phyloP scores from a whole-genome alignment of 2,329 filamentous ascomycete species.

The Alternaria tenuissima region DNA sequence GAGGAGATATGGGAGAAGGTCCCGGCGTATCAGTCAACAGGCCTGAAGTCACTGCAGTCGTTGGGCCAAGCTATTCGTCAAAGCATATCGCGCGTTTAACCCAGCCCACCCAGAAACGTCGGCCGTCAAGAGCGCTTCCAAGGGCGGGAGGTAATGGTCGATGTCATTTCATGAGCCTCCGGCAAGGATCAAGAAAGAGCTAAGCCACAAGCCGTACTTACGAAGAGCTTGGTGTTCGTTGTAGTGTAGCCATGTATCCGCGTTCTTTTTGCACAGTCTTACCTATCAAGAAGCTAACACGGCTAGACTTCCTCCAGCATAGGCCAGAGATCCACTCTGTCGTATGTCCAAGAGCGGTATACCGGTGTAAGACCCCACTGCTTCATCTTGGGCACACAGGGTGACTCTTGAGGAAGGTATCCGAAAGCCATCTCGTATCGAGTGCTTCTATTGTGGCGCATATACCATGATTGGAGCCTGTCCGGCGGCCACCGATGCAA shows the following conservation, averaged over 20 bases:
- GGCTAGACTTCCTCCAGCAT: constrained; percentile 5
- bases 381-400: neutral
- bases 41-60: neutral
- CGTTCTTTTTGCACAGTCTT: neutral
- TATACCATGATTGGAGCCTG: constrained; percentile 5
- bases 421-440: neutral
- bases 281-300: neutral
- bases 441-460: neutral
- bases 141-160: neutral
- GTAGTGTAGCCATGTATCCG: neutral
- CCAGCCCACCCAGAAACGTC: neutral
- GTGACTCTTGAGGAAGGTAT: neutral
- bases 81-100: neutral
- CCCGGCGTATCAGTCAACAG: neutral
- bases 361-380: neutral
- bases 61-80: neutral
- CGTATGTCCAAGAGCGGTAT: constrained; percentile 17
- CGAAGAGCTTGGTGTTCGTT: neutral
- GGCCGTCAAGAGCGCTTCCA: neutral
- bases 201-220: neutral
- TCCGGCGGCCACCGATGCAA: neutral
- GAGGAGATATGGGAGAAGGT: neutral
- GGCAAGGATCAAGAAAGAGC: neutral
- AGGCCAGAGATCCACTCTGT: constrained; percentile 11
- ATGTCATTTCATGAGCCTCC: neutral